These are phyloP conservation scores for Trichoderma sp. DNA, from an alignment of 2,329 filamentous ascomycete species.

Conservation along the genomic window DNA sequence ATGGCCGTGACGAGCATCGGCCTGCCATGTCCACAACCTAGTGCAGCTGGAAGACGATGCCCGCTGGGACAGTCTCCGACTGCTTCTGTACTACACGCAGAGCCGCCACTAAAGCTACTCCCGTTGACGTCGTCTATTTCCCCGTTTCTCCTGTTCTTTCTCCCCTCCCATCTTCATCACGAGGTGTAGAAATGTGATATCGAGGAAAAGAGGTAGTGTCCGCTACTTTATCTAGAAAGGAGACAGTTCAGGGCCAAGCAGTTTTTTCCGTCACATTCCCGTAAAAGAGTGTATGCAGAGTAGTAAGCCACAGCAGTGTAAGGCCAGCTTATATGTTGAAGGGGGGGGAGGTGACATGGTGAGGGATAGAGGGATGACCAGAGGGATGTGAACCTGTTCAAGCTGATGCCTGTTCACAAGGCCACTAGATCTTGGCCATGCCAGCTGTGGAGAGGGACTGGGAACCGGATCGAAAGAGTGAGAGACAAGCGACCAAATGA, in stretches of 20 bases:
- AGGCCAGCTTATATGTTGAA: not conserved
- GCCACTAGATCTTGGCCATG: not conserved
- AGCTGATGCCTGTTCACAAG: conserved; percentile 1
- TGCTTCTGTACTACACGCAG: not conserved
- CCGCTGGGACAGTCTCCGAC: conserved; percentile 6
- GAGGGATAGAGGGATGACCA: conserved; percentile 16
- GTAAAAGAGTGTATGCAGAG: conserved; percentile 4
- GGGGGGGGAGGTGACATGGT: conserved; percentile 1
- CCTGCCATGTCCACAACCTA: conserved; percentile 2
- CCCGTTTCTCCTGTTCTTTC: conserved; percentile 11
- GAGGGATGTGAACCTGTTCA: conserved; percentile 3
- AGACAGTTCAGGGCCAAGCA: conserved; percentile 2
- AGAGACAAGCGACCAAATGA: not conserved
- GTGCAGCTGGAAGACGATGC: not conserved
- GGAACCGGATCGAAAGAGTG: not conserved
- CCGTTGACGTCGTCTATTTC: not conserved
- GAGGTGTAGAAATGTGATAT: conserved; percentile 20
- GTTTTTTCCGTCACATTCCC: conserved; percentile 26
- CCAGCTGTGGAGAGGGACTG: not conserved
- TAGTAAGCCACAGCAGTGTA: not conserved
- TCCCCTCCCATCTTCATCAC: conserved; percentile 9
- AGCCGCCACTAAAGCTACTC: conserved; percentile 11
- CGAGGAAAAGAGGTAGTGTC: not conserved
- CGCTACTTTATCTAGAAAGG: not conserved
- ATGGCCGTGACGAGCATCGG: not conserved